These are phyloP conservation scores for Aspergillus sclerotiicarbonarius DNA, from an alignment of 495 filamentous ascomycete genomes.

Conservation along the genomic window DNA sequence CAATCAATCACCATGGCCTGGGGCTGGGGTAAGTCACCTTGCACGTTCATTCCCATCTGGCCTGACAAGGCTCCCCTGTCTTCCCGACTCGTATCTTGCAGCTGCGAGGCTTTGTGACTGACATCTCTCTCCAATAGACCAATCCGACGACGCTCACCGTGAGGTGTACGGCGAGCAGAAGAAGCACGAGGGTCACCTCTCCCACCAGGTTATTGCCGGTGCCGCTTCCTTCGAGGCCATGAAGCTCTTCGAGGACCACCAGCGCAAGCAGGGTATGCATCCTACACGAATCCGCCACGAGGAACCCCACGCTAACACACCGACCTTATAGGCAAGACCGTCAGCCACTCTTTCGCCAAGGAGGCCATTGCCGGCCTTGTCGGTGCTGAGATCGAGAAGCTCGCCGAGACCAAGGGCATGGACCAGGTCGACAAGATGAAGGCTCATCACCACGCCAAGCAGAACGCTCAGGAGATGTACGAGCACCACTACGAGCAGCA, in stretches of 20 bases:
- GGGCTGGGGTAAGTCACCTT: constrained; percentile 35
- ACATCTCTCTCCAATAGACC: constrained; percentile 27
- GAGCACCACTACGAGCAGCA: constrained; percentile 54
- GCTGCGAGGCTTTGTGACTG: background rate
- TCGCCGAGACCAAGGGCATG: constrained; percentile 75
- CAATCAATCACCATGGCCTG: constrained; percentile 34
- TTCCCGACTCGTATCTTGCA: background rate
- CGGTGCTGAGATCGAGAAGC: constrained; percentile 73
- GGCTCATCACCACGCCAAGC: constrained; percentile 64
- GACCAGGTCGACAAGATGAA: constrained; percentile 65
- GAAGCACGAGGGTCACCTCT: constrained; percentile 60
- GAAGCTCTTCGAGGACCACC: constrained; percentile 75
- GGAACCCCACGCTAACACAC: background rate
- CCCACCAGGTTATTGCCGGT: constrained; percentile 72
- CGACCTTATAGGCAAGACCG: constrained; percentile 56
- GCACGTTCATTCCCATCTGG: background rate
- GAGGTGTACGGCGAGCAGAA: constrained; percentile 52
- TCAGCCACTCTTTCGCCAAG: constrained; percentile 74
- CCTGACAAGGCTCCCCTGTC: background rate
- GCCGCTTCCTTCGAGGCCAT: constrained; percentile 78
- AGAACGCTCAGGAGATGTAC: constrained; percentile 64
- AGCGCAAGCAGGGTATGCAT: constrained; percentile 64
- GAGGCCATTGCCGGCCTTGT: constrained; percentile 69
- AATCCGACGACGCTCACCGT: constrained; percentile 56
- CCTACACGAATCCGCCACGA: background rate